Conservation (phyloP, 371 early-diverging fungal genomes). For the Haplosporangium sp. region DNA sequence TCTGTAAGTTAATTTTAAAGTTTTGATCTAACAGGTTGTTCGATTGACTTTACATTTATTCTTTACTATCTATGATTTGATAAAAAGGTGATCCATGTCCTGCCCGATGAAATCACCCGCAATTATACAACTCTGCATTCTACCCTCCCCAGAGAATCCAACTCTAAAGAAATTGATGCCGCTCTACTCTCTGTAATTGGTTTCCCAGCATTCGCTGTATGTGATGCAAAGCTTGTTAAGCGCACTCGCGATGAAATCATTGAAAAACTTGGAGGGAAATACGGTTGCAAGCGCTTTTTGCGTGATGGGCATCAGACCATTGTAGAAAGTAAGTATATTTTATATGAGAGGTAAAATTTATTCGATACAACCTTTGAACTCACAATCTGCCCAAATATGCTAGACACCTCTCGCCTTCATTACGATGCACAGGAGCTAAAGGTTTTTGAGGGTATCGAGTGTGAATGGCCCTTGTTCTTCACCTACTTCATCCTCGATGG, state of each 20-base stretch:
- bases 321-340: slow-evolving; percentile 63
- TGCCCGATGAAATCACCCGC: slow-evolving; percentile 90
- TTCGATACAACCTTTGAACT: not conserved
- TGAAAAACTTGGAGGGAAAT: slow-evolving; percentile 84
- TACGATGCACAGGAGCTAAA: slow-evolving; percentile 88
- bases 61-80: not conserved
- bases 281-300: slow-evolving; percentile 90
- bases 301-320: slow-evolving; percentile 92
- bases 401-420: slow-evolving; percentile 80
- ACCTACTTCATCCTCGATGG: slow-evolving; percentile 91
- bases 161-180: slow-evolving; percentile 91
- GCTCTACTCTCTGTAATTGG: slow-evolving; percentile 88
- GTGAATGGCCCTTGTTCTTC: slow-evolving; percentile 94
- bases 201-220: slow-evolving; percentile 91
- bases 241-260: slow-evolving; percentile 81
- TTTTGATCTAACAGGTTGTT: not conserved
- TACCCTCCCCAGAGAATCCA: slow-evolving; percentile 87
- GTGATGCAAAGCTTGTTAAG: slow-evolving; percentile 73
- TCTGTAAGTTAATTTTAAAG: slow-evolving; percentile 63
- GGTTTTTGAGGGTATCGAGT: slow-evolving; percentile 90
- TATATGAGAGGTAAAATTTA: not conserved
- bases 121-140: slow-evolving; percentile 85
- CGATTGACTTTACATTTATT: no score
- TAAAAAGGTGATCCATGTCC: slow-evolving; percentile 79
- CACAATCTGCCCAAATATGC: not conserved